Conservation (phyloP, 768 basidiomycete genomes). For the Leccinum sublutescens region DNA sequence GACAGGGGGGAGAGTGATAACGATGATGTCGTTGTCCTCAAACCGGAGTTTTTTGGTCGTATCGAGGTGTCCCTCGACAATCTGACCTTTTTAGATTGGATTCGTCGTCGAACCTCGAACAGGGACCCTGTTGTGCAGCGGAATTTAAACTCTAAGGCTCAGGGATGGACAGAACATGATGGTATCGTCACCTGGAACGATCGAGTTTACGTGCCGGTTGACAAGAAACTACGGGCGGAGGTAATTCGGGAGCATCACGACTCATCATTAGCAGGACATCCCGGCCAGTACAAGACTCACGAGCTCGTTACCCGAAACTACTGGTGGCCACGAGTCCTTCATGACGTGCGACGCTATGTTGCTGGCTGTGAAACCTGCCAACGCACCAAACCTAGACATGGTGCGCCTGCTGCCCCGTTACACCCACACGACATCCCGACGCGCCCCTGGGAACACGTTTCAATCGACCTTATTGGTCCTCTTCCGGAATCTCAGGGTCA, state of each 20-base stretch:
- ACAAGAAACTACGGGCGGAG: no score
- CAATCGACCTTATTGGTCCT: no score
- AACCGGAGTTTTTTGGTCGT: no score
- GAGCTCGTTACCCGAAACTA: conserved; percentile 23
- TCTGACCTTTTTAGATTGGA: no score
- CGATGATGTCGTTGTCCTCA: conserved; percentile 1
- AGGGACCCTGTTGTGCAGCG: no score
- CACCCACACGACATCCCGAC: no score
- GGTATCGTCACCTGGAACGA: neutral
- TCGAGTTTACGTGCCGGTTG: no score
- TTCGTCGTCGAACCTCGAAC: no score
- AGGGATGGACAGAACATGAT: neutral
- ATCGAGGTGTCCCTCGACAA: no score
- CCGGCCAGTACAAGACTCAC: conserved; percentile 14
- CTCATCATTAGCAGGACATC: neutral
- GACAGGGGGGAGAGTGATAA: conserved; percentile 19
- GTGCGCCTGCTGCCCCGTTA: no score
- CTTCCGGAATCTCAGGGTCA: no score
- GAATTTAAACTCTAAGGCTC: neutral
- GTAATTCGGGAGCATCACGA: conserved; percentile 27
- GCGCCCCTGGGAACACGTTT: no score
- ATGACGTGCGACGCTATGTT: conserved; percentile 22
- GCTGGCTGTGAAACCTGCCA: conserved; percentile 29
- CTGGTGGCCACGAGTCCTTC: conserved; percentile 30
- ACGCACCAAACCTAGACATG: conserved; percentile 14